Base-by-base conservation (phyloP, 1,139 yeast species). In the Candida neerlandica region DNA sequence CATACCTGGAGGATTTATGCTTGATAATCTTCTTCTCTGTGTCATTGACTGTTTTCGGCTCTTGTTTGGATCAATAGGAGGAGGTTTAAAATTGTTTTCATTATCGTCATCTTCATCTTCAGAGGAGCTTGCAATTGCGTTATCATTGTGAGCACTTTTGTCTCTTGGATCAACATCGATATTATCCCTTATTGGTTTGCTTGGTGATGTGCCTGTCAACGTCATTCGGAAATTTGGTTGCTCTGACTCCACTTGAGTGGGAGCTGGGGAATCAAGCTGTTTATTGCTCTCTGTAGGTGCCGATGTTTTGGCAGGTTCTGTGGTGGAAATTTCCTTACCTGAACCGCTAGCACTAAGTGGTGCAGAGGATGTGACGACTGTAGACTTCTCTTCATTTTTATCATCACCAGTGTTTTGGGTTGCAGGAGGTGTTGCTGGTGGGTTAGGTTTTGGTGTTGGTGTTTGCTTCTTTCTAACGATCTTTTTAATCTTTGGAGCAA, bases 401-500 rank as follows among this genome's bases (percentile, higher is more conserved):
- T 40, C 29, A 9, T 40, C 37, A 23, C 15, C 34, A 44, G 34
- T 12, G 29, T 26, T 35, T 38, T 56, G 57, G 14, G 57, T 49
- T 7, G 58, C 35, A 4, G 54, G 54, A 19, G 58, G 60, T 10
- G 58, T 53, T 7, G 46, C 44, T 46, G 65, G 72, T 1, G 72
- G 37, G 12, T 40, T 60, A 16, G 23, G 70, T 3, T 73, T 16
- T 39, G 42, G 56, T 19, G 51, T 49, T 35, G 55, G 55, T 10
- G 58, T 51, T 12, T 48, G 52, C 47, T 58, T 61, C 52, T 61
- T 61, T 52, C 64, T 57, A 23, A 55, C 45, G 6, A 60, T 52
- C 38, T 65, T 65, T 59, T 67, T 70, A 43, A 73, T 55, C 57
- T 71, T 72, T 42, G 80, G 80, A 41, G 69, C 63, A 58, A 76